phyloP scores from a whole-genome alignment of 176 grass and related monocot species.

The Triticum aestivum region IWGSC_CS_RefSeq_v2.1 NC_057810.1:143169559-143170058 shows the following conservation, averaged over 20 bases:
- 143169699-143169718: conserved; percentile 91
- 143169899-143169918: conserved; percentile 97
- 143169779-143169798: conserved; percentile 80
- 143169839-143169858: conserved; percentile 82
- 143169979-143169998: conserved; percentile 91
- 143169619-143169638: conserved; percentile 76
- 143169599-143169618: conserved; percentile 89
- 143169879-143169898: conserved; percentile 76
- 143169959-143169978: conserved; percentile 93
- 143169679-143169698: conserved; percentile 90
- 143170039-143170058: conserved; percentile 84
- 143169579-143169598: conserved; percentile 77
- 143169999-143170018: conserved; percentile 93
- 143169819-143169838: conserved; percentile 85
- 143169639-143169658: conserved; percentile 96
- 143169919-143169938: conserved; percentile 90
- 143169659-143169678: conserved; percentile 73
- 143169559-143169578: conserved; percentile 88
- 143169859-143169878: conserved; percentile 93
- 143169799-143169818: conserved; percentile 85
- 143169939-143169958: conserved; percentile 98
- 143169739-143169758: conserved; percentile 61
- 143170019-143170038: conserved; percentile 85
- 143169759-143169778: conserved; percentile 79
- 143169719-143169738: conserved; percentile 95